Evolutionary conservation across 371 early-diverging fungal species (phyloP).

Genomic region (Parasitella parasitica): DNA sequence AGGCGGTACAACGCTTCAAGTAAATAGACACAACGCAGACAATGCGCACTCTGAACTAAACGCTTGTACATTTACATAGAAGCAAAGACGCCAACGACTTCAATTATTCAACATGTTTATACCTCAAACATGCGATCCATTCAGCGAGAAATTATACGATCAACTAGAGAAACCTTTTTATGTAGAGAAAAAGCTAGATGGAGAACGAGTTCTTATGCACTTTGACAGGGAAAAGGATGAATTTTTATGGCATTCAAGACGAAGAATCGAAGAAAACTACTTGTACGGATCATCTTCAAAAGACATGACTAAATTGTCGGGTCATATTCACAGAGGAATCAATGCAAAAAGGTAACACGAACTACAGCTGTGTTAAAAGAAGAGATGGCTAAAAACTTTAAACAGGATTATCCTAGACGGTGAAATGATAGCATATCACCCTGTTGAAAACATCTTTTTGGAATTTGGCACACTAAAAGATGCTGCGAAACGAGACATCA

Average conservation of each 20-base stretch:
- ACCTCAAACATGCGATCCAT: background rate
- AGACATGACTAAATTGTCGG: slow-evolving; percentile 18
- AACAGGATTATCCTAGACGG: slow-evolving; percentile 53
- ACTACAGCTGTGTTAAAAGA: background rate
- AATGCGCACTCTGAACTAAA: background rate
- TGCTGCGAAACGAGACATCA: slow-evolving; percentile 9
- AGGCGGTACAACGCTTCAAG: background rate
- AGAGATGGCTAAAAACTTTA: background rate
- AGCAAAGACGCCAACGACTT: background rate
- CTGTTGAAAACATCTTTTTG: slow-evolving; percentile 52
- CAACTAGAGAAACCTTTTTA: slow-evolving; percentile 46
- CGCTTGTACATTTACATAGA: background rate
- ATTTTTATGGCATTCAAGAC: slow-evolving; percentile 63
- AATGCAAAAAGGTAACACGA: slow-evolving; percentile 24
- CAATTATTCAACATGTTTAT: background rate
- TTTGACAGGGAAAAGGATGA: slow-evolving; percentile 40
- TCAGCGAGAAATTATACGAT: background rate
- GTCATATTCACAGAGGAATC: slow-evolving; percentile 15
- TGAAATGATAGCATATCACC: slow-evolving; percentile 74
- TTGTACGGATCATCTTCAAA: slow-evolving; percentile 10
- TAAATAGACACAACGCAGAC: background rate
- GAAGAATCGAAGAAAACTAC: slow-evolving; percentile 9
- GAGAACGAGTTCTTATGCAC: slow-evolving; percentile 77
- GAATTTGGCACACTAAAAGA: slow-evolving; percentile 73
- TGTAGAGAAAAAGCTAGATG: slow-evolving; percentile 81